Conservation (phyloP, 2,329 filamentous ascomycete species). For the Talaromyces sp. region DNA sequence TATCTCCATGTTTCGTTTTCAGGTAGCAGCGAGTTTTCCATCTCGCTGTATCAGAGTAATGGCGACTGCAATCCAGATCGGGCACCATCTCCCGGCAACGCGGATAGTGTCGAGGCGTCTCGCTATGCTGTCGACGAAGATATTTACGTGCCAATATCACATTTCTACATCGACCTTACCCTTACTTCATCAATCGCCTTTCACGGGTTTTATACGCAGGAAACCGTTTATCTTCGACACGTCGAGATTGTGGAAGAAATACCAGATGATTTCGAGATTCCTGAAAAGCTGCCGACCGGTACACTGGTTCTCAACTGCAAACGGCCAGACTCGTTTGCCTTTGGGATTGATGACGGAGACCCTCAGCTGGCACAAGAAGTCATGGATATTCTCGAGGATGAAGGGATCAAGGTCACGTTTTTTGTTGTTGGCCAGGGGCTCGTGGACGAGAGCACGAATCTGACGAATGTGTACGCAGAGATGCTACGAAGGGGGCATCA, state of each 20-base stretch:
- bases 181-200: slow-evolving; percentile 56
- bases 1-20: slow-evolving; percentile 62
- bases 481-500: slow-evolving; percentile 61
- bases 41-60: slow-evolving; percentile 64
- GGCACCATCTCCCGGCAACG: slow-evolving; percentile 60
- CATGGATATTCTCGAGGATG: slow-evolving; percentile 56
- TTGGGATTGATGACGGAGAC: slow-evolving; percentile 65
- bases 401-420: slow-evolving; percentile 62
- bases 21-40: slow-evolving; percentile 58
- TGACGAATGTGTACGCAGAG: slow-evolving; percentile 59
- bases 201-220: slow-evolving; percentile 57
- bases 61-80: slow-evolving; percentile 50
- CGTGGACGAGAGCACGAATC: slow-evolving; percentile 53
- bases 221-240: slow-evolving; percentile 47
- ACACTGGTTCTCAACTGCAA: slow-evolving; percentile 59
- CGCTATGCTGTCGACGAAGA: slow-evolving; percentile 52
- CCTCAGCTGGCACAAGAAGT: slow-evolving; percentile 56
- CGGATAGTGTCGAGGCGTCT: slow-evolving; percentile 61
- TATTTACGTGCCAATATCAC: slow-evolving; percentile 62
- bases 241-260: slow-evolving; percentile 57
- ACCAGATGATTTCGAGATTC: slow-evolving; percentile 49
- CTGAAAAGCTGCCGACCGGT: slow-evolving; percentile 57
- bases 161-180: slow-evolving; percentile 58
- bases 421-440: slow-evolving; percentile 64
- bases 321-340: slow-evolving; percentile 64